Conservation (phyloP, 176 grass and related monocot species). For the Bothriochloa decipiens region DNA sequence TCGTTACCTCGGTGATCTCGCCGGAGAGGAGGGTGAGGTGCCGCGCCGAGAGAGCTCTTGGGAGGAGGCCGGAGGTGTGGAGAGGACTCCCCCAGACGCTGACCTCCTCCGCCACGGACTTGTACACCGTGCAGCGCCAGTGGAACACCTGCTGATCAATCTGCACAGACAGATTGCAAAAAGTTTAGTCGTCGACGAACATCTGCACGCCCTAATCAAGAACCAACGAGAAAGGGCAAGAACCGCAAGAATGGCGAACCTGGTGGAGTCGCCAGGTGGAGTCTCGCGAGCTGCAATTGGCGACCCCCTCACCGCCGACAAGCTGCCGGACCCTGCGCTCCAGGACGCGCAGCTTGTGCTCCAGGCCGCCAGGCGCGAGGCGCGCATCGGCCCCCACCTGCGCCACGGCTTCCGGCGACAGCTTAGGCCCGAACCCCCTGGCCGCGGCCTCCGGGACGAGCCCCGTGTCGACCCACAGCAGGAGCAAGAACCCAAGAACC, state of each 20-base stretch:
- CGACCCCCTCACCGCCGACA: slow-evolving; percentile 38
- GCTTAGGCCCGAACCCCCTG: slow-evolving; percentile 53
- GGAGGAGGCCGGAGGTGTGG: slow-evolving; percentile 66
- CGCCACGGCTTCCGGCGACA: slow-evolving; percentile 52
- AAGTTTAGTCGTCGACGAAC: neutral
- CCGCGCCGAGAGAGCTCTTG: slow-evolving; percentile 46
- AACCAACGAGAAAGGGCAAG: neutral
- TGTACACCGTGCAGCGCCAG: slow-evolving; percentile 88
- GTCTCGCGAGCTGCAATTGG: slow-evolving; percentile 63
- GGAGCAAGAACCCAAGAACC: slow-evolving; percentile 46
- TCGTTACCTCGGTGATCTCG: slow-evolving; percentile 75
- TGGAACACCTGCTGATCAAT: slow-evolving; percentile 66
- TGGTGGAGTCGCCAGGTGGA: slow-evolving; percentile 74
- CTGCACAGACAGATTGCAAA: slow-evolving; percentile 29
- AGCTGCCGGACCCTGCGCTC: slow-evolving; percentile 48
- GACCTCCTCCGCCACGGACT: slow-evolving; percentile 74
- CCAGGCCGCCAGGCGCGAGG: slow-evolving; percentile 41
- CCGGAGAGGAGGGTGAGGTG: slow-evolving; percentile 79
- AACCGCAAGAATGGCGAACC: slow-evolving; percentile 43
- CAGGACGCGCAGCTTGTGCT: slow-evolving; percentile 38
- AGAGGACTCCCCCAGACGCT: slow-evolving; percentile 89
- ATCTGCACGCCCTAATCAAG: neutral
- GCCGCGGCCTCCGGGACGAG: slow-evolving; percentile 53
- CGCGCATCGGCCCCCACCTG: slow-evolving; percentile 49
- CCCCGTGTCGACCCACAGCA: slow-evolving; percentile 65